Conservation (phyloP, 202 grass and related monocot species). For the Eragrostis tef region DNA sequence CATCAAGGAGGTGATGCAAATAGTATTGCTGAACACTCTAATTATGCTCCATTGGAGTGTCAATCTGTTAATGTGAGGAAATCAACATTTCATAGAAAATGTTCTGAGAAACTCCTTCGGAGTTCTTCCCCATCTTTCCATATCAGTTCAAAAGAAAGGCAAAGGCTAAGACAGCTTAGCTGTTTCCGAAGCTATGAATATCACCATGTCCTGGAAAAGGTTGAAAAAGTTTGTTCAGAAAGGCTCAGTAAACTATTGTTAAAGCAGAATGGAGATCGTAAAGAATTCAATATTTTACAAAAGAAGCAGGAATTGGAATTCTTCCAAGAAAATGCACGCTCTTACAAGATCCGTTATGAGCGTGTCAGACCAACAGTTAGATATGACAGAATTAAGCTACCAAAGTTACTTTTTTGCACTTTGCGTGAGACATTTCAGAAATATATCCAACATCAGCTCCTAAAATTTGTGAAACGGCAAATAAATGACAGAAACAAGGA, state of each 20-base stretch:
- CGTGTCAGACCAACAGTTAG: constrained; percentile 42
- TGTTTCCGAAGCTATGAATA: constrained; percentile 38
- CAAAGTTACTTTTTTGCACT: constrained; percentile 49
- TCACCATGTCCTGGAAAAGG: constrained; percentile 26
- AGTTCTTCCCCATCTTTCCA: constrained; percentile 11
- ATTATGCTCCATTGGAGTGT: constrained; percentile 13
- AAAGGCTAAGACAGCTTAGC: constrained; percentile 17
- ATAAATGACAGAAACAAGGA: constrained; percentile 75
- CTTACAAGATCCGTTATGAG: constrained; percentile 32
- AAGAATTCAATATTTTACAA: constrained; percentile 49
- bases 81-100: constrained; percentile 30
- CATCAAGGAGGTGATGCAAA: constrained; percentile 27
- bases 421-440: constrained; percentile 46
- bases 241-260: constrained; percentile 54
- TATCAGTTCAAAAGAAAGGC: constrained; percentile 49
- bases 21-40: constrained; percentile 15
- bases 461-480: constrained; percentile 53
- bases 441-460: constrained; percentile 56
- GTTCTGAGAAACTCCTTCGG: neutral
- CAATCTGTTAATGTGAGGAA: constrained; percentile 28
- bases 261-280: constrained; percentile 53
- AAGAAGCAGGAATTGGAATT: constrained; percentile 47
- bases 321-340: constrained; percentile 27
- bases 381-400: constrained; percentile 47
- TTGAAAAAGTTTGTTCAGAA: constrained; percentile 59